Percentiles rank a stretch among this genome's conserved stretches.
Evolutionary conservation across 805 yeast genomes (phyloP).

Genomic region (Lachancea thermotolerans): DNA sequence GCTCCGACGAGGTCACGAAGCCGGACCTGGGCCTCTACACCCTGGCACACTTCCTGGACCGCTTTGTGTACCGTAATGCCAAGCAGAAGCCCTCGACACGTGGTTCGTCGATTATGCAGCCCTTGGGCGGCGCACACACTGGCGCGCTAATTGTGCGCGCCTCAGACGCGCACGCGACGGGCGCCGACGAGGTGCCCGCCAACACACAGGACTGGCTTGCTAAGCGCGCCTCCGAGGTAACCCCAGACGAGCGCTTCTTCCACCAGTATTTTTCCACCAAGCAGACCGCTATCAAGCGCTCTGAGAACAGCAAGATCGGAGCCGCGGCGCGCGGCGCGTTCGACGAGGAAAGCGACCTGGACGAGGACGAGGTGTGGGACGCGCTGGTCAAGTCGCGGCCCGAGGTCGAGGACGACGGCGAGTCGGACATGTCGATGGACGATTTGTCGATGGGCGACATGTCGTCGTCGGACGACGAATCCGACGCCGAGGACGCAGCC

Average conservation of each 20-base stretch:
- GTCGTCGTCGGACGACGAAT: constrained; percentile 25
- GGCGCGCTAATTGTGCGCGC: constrained; percentile 63
- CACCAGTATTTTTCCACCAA: constrained; percentile 73
- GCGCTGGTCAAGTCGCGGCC: constrained; percentile 73
- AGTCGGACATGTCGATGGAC: constrained; percentile 32
- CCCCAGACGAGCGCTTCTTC: constrained; percentile 85
- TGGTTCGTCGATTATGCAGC: constrained; percentile 96
- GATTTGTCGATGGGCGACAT: constrained; percentile 1
- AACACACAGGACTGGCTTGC: constrained; percentile 81
- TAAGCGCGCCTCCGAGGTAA: constrained; percentile 55
- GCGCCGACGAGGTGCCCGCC: constrained; percentile 77
- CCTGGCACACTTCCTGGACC: constrained; percentile 83
- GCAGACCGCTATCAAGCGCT: constrained; percentile 34
- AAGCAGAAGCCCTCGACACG: constrained; percentile 66
- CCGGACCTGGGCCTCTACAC: constrained; percentile 91
- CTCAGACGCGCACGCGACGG: constrained; percentile 47
- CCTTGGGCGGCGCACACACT: constrained; percentile 63
- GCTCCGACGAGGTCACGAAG: constrained; percentile 39
- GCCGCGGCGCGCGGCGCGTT: constrained; percentile 30
- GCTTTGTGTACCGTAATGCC: constrained; percentile 91
- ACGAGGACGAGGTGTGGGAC: constrained; percentile 73
- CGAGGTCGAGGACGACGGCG: constrained; percentile 53
- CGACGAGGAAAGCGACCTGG: constrained; percentile 41
- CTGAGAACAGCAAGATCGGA: constrained; percentile 25
- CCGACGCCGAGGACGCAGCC: constrained; percentile 29